Evolutionary conservation across 116 monocot species (phyloP).

Genomic region (Papilionanthe hybrid): DNA sequence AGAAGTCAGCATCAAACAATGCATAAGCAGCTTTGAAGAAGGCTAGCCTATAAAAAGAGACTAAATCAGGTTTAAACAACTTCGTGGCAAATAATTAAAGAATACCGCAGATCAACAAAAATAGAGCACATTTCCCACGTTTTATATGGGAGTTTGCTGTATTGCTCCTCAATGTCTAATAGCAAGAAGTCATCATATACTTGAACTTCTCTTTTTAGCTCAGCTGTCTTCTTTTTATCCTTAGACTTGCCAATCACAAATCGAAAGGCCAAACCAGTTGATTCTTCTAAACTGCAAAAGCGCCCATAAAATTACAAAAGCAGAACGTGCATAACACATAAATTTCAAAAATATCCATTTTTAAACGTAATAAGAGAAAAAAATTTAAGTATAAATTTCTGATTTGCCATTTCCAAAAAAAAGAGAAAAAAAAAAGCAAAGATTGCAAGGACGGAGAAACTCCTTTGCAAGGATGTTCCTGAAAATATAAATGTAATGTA

Average conservation of each 20-base stretch:
- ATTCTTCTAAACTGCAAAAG: conserved; percentile 69
- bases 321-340: background rate
- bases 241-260: conserved; percentile 87
- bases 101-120: background rate
- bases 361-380: background rate
- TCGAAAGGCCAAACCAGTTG: conserved; percentile 78
- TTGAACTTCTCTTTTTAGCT: conserved; percentile 56
- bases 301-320: background rate
- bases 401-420: background rate
- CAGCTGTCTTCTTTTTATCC: conserved; percentile 57
- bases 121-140: conserved; percentile 43
- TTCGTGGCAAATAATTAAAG: background rate
- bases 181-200: conserved; percentile 90
- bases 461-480: background rate
- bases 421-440: background rate
- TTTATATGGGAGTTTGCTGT: conserved; percentile 82
- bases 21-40: conserved; percentile 90
- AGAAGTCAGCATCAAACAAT: conserved; percentile 79
- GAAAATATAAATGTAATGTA: background rate
- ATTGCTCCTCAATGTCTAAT: conserved; percentile 80
- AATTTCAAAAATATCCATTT: background rate
- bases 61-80: conserved; percentile 20
- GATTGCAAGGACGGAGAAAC: background rate
- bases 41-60: conserved; percentile 75
- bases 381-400: background rate